Percentiles rank a stretch among this genome's conserved stretches.
Evolutionary conservation across 2,329 filamentous ascomycete genomes (phyloP).

Genomic region (Cordyceps pruinosa): DNA sequence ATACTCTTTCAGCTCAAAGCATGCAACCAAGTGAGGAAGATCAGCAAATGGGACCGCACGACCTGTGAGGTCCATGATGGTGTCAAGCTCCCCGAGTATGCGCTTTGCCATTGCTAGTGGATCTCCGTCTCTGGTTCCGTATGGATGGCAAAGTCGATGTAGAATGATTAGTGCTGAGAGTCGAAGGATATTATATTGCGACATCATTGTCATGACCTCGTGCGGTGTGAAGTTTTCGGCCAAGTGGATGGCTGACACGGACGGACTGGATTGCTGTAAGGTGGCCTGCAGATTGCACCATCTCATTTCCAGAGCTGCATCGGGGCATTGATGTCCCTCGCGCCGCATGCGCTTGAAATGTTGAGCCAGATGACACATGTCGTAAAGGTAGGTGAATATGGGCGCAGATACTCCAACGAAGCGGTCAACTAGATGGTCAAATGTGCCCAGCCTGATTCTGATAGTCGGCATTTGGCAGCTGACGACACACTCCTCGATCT

Average conservation of each 20-base stretch:
- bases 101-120: background rate
- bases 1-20: conserved; percentile 3
- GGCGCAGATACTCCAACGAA: conserved; percentile 12
- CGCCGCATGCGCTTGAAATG: background rate
- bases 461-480: conserved; percentile 7
- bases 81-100: conserved; percentile 10
- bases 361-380: conserved; percentile 8
- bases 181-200: conserved; percentile 4
- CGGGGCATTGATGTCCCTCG: background rate
- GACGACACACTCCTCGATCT: conserved; percentile 10
- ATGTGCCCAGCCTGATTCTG: background rate
- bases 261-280: background rate
- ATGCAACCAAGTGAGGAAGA: conserved; percentile 10
- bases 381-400: conserved; percentile 10
- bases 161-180: conserved; percentile 5
- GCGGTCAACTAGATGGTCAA: conserved; percentile 6
- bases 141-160: conserved; percentile 9
- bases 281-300: background rate
- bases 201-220: conserved; percentile 8
- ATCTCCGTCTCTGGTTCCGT: background rate
- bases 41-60: conserved; percentile 12
- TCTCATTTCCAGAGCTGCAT: background rate
- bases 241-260: background rate
- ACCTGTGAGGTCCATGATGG: conserved; percentile 1
- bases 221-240: background rate